These are phyloP conservation scores for Saccharomycopsis hybrid DNA, from an alignment of 1,139 yeast species.

Conservation along the genomic window DNA sequence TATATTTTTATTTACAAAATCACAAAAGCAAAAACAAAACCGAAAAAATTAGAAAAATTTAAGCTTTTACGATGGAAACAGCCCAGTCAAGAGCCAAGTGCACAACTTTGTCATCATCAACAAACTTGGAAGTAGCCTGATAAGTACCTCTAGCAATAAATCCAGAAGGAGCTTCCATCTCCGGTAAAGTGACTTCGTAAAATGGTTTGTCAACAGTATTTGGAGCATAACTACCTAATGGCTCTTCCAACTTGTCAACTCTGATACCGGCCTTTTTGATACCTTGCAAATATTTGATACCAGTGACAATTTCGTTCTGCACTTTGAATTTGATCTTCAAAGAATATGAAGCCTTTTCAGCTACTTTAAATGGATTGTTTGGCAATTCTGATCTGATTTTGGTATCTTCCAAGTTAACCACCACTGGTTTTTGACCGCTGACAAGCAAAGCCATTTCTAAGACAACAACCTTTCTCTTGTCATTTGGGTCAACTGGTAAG, in stretches of 20 bases:
- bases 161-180: constrained; percentile 90
- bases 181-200: constrained; percentile 72
- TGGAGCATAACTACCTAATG: constrained; percentile 88
- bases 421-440: constrained; percentile 57
- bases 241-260: constrained; percentile 82
- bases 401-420: constrained; percentile 52
- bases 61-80: constrained; percentile 55
- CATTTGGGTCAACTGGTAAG: constrained; percentile 64
- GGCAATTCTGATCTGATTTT: constrained; percentile 41
- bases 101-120: constrained; percentile 77
- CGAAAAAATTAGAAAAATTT: too few species aligned
- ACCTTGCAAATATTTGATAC: constrained; percentile 77
- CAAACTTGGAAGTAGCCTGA: constrained; percentile 72
- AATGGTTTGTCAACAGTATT: constrained; percentile 76
- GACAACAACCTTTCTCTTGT: constrained; percentile 70
- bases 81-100: constrained; percentile 83
- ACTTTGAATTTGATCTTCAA: constrained; percentile 73
- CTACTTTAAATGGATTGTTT: constrained; percentile 62
- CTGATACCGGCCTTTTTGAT: constrained; percentile 84
- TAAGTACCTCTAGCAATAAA: constrained; percentile 82
- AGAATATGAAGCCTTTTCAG: constrained; percentile 72
- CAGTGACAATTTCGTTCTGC: constrained; percentile 89
- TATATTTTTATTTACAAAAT: too few species aligned
- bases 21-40: too few species aligned
- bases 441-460: constrained; percentile 68